Evolutionary conservation across 2,329 filamentous ascomycete genomes (phyloP).

Genomic region (Pseudogymnoascus verrucosus): DNA sequence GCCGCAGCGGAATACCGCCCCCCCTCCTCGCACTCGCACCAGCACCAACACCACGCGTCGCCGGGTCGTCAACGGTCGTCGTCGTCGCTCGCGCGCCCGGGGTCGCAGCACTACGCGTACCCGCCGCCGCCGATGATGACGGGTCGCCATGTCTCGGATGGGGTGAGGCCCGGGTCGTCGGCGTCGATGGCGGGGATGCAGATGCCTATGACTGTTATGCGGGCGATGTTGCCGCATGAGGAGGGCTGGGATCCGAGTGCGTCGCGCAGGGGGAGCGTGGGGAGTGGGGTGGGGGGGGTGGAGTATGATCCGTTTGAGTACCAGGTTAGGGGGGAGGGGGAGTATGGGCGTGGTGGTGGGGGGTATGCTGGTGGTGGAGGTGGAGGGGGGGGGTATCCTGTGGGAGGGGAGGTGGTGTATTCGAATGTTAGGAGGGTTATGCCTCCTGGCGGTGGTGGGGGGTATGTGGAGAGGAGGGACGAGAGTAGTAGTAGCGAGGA

Average conservation of each 20-base stretch:
- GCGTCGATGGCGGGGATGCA: slow-evolving; percentile 17
- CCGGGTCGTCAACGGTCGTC: slow-evolving; percentile 27
- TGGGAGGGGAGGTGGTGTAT: background rate
- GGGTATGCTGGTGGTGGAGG: background rate
- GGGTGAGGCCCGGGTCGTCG: slow-evolving; percentile 30
- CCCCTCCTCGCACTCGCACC: slow-evolving; percentile 22
- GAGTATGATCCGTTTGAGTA: slow-evolving; percentile 8
- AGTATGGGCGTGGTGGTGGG: background rate
- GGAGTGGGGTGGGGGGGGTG: background rate
- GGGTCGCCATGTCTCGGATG: slow-evolving; percentile 24
- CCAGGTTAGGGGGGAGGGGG: background rate
- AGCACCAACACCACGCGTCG: slow-evolving; percentile 23
- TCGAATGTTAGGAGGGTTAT: background rate
- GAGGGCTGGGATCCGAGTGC: slow-evolving; percentile 33
- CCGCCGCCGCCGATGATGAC: slow-evolving; percentile 10
- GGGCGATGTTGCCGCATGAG: slow-evolving; percentile 40
- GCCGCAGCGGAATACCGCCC: slow-evolving; percentile 20
- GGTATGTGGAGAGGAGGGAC: background rate
- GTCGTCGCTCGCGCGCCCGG: slow-evolving; percentile 11
- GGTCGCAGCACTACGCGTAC: slow-evolving; percentile 17
- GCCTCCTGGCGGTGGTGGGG: background rate
- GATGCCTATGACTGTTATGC: slow-evolving; percentile 6
- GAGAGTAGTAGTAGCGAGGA: background rate
- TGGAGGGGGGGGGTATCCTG: background rate
- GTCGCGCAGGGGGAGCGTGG: slow-evolving; percentile 24